These are phyloP conservation scores for Chrysanthemum lavandulifolium DNA, from an alignment of 129 eudicot genomes.

Conservation along the genomic window DNA sequence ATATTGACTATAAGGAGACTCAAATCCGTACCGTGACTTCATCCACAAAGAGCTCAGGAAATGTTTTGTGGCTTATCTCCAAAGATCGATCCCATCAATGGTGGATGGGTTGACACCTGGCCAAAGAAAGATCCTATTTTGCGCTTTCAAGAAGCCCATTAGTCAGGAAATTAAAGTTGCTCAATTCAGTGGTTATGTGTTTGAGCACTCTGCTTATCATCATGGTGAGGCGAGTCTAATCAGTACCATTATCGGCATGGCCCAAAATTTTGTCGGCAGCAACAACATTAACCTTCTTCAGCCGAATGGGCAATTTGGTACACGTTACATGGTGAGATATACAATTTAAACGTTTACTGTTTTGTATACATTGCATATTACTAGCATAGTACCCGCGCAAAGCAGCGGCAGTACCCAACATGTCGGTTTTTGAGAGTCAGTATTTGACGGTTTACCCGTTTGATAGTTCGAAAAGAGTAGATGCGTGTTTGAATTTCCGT, in stretches of 20 bases:
- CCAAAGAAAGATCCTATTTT: slow-evolving; percentile 86
- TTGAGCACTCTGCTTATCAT: slow-evolving; percentile 89
- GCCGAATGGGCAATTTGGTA: slow-evolving; percentile 91
- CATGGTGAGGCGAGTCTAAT: slow-evolving; percentile 92
- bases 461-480: no score
- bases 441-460: no score
- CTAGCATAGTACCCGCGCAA: no score
- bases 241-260: slow-evolving; percentile 79
- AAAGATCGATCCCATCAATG: slow-evolving; percentile 89
- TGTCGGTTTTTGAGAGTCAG: no score
- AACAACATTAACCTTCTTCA: slow-evolving; percentile 75
- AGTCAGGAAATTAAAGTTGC: slow-evolving; percentile 77
- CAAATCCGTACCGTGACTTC: slow-evolving; percentile 79
- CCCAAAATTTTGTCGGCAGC: slow-evolving; percentile 83
- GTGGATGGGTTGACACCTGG: slow-evolving; percentile 94
- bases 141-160: slow-evolving; percentile 76
- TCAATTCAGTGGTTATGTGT: slow-evolving; percentile 85
- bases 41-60: slow-evolving; percentile 72
- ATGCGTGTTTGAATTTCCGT: no score
- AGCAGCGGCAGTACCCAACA: no score
- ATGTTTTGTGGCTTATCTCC: slow-evolving; percentile 78
- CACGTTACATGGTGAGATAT: slow-evolving; percentile 62
- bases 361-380: neutral
- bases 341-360: neutral
- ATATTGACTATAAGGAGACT: slow-evolving; percentile 63